Conservation (phyloP, 2,329 filamentous ascomycete genomes). For the Lachnellula subtilissima region DNA sequence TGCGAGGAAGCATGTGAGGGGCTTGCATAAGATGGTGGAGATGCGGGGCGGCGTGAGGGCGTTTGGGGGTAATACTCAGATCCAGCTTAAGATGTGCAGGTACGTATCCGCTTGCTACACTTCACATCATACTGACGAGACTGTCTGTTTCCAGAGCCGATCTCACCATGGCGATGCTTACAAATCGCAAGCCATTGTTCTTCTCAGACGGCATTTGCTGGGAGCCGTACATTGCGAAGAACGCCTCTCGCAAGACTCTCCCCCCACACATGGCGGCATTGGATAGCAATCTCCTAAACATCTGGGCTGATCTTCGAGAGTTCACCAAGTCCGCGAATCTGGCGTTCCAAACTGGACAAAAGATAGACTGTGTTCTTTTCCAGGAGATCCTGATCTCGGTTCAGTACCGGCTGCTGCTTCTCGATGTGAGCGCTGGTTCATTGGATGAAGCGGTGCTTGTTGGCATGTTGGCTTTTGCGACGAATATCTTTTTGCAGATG, state of each 20-base stretch:
- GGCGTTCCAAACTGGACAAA: conserved; percentile 19
- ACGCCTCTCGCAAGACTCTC: not conserved
- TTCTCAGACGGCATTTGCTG: not conserved
- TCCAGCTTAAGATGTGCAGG: not conserved
- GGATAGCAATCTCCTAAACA: conserved; percentile 10
- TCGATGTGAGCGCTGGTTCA: conserved; percentile 25
- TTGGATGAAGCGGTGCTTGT: conserved; percentile 34
- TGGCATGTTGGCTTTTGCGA: conserved; percentile 36
- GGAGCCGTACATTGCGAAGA: conserved; percentile 3
- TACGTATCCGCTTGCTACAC: not conserved
- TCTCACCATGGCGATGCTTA: not conserved
- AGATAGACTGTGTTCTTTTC: conserved; percentile 20
- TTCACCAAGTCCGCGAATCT: conserved; percentile 29
- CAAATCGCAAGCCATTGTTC: not conserved
- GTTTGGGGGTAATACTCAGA: not conserved
- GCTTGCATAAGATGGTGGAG: not conserved
- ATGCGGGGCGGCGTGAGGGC: not conserved
- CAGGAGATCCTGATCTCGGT: conserved; percentile 35
- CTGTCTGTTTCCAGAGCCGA: not conserved
- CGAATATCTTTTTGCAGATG: conserved; percentile 34
- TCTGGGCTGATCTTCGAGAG: conserved; percentile 25
- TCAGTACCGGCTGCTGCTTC: conserved; percentile 37
- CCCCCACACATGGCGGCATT: not conserved
- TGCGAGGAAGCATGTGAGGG: not conserved
- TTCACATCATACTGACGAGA: not conserved